Percentiles rank a stretch among this genome's conserved stretches.
Conservation (phyloP, 2,329 filamentous ascomycete species). For the Penicillium decumbens region DNA sequence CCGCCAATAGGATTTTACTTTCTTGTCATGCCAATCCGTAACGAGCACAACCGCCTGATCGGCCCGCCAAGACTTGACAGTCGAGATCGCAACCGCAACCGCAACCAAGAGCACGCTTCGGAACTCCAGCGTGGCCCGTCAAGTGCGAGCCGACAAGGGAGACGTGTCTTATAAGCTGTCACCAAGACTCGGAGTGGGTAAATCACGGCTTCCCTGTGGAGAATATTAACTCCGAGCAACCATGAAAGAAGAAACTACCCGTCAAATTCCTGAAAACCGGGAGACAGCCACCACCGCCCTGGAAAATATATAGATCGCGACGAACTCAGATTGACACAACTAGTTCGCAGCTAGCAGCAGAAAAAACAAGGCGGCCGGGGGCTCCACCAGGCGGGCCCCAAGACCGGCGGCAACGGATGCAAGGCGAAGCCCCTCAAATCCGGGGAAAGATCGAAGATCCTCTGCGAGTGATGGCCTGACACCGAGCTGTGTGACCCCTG, state of each 20-base stretch:
- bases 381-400: not conserved
- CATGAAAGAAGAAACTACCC: not conserved
- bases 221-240: not conserved
- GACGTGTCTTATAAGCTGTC: not conserved
- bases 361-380: not conserved
- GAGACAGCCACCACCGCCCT: not conserved
- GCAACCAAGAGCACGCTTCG: not conserved
- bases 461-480: conserved; percentile 20
- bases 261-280: conserved; percentile 6
- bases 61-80: not conserved
- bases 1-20: not conserved
- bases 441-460: conserved; percentile 15
- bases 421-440: conserved; percentile 11
- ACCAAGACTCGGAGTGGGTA: not conserved
- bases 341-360: not conserved
- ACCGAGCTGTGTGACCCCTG: conserved; percentile 17
- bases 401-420: conserved; percentile 5
- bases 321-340: not conserved
- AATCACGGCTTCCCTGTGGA: not conserved
- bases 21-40: not conserved
- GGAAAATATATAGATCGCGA: not conserved
- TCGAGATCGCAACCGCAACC: not conserved
- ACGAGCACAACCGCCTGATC: not conserved
- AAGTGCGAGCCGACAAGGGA: not conserved
- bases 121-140: not conserved